Evolutionary conservation across 768 basidiomycete genomes (phyloP).

Genomic region (Podaxis carcinomalis): DNA sequence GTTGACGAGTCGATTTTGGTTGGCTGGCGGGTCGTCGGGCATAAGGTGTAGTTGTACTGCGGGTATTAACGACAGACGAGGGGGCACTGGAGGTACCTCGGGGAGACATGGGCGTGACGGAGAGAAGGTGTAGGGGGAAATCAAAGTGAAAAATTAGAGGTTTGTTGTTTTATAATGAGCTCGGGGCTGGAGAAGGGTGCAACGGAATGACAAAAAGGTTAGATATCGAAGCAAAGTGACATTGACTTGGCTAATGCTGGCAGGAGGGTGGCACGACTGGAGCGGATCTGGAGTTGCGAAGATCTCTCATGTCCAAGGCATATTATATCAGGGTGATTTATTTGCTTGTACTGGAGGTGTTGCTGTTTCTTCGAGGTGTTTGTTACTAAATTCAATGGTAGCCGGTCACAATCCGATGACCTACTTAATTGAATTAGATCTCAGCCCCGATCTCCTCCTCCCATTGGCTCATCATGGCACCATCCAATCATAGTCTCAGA

Average conservation of each 20-base stretch:
- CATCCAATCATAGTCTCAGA: background rate
- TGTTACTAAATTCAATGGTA: conserved; percentile 21
- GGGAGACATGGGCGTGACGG: conserved; percentile 50
- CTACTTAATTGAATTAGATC: conserved; percentile 4
- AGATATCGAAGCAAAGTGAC: conserved; percentile 27
- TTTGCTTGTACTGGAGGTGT: conserved; percentile 15
- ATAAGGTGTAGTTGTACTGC: conserved; percentile 32
- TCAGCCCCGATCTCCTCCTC: background rate
- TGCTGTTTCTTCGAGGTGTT: conserved; percentile 30
- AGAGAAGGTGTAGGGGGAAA: conserved; percentile 16
- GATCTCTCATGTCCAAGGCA: conserved; percentile 30
- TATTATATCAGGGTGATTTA: conserved; percentile 17
- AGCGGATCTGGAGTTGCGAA: conserved; percentile 36
- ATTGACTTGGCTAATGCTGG: conserved; percentile 30
- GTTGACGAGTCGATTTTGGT: conserved; percentile 74
- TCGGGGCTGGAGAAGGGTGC: conserved; percentile 25
- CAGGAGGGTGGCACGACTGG: conserved; percentile 28
- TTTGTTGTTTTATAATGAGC: conserved; percentile 34
- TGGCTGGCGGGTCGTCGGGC: conserved; percentile 51
- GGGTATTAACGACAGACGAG: conserved; percentile 29
- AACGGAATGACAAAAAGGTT: conserved; percentile 24
- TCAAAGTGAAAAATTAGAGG: conserved; percentile 19
- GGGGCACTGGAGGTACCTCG: conserved; percentile 32
- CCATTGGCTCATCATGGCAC: conserved; percentile 3
- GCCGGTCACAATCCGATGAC: conserved; percentile 18